A percentile compares a stretch with the other conserved stretches of the same genome.
Conservation (phyloP, 2,329 filamentous ascomycete species). For the Metarhizium sp. region DNA sequence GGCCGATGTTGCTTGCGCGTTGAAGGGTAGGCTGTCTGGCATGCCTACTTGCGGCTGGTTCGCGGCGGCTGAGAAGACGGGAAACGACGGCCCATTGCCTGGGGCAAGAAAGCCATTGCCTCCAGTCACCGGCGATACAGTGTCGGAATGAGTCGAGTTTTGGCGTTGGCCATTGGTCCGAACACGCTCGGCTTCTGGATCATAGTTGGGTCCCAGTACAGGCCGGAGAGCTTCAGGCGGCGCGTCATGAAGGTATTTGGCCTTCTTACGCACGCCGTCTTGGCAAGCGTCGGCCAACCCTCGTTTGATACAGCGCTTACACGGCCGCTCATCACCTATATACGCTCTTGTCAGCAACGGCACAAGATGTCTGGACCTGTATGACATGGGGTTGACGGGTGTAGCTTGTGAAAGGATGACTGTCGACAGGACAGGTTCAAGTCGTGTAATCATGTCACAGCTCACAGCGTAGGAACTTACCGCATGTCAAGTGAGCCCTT, state of each 20-base stretch:
- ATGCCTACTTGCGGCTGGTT: constrained; percentile 37
- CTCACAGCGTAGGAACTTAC: constrained; percentile 49
- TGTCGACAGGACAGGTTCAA: background rate
- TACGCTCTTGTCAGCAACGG: background rate
- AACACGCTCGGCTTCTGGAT: constrained; percentile 42
- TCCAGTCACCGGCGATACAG: constrained; percentile 26
- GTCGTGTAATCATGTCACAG: background rate
- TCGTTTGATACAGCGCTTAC: constrained; percentile 87
- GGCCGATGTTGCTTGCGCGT: constrained; percentile 57
- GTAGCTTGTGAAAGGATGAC: constrained; percentile 16
- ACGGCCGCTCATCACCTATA: constrained; percentile 87
- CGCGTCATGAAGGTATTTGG: constrained; percentile 96
- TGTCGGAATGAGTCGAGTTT: constrained; percentile 37
- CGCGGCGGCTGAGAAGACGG: constrained; percentile 37
- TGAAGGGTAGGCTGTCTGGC: constrained; percentile 44
- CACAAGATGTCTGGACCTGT: background rate
- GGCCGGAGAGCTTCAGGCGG: constrained; percentile 81
- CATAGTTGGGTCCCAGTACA: constrained; percentile 66
- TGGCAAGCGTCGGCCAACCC: constrained; percentile 85
- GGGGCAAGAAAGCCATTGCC: constrained; percentile 39
- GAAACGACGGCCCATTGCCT: constrained; percentile 36
- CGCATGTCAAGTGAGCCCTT: constrained; percentile 92
- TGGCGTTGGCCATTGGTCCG: constrained; percentile 38
- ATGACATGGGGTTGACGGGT: constrained; percentile 6
- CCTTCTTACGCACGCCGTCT: constrained; percentile 96